Evolutionary conservation across 225 moss, liverwort and hornwort species (phyloP).

Genomic region (Thuidium tamariscinum): DNA sequence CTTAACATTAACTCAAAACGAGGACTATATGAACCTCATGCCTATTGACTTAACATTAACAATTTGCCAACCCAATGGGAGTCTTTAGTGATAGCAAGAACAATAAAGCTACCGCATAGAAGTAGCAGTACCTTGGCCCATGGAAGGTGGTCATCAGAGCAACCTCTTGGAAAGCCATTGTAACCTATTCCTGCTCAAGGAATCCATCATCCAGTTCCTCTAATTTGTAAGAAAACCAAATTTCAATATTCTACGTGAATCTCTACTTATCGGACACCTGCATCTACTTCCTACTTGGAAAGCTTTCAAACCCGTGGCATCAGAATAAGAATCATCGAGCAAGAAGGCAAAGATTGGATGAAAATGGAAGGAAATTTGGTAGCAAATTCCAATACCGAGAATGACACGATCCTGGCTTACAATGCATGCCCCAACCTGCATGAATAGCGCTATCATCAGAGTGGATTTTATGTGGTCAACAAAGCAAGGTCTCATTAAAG

Average conservation of each 20-base stretch:
- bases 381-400: slow-evolving; percentile 35
- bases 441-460: not conserved
- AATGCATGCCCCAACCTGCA: slow-evolving; percentile 81
- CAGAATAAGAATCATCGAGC: not conserved
- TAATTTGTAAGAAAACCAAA: not conserved
- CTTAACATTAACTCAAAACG: not conserved
- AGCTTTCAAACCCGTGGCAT: not conserved
- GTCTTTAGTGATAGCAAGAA: not conserved
- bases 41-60: not conserved
- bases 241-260: not conserved
- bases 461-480: not conserved
- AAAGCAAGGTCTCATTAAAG: not conserved
- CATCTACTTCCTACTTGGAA: not conserved
- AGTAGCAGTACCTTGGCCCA: slow-evolving; percentile 57
- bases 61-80: not conserved
- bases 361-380: not conserved
- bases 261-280: not conserved
- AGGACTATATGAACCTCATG: not conserved
- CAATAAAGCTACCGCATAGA: not conserved
- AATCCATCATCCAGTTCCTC: not conserved
- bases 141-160: slow-evolving; percentile 71
- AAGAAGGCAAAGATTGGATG: not conserved
- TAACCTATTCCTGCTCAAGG: slow-evolving; percentile 70
- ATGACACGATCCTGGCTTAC: slow-evolving; percentile 90
- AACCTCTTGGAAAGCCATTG: slow-evolving; percentile 84